phyloP scores from a whole-genome alignment of 352 stramenopile genomes.

The Globisporangium mamillatum region DNA sequence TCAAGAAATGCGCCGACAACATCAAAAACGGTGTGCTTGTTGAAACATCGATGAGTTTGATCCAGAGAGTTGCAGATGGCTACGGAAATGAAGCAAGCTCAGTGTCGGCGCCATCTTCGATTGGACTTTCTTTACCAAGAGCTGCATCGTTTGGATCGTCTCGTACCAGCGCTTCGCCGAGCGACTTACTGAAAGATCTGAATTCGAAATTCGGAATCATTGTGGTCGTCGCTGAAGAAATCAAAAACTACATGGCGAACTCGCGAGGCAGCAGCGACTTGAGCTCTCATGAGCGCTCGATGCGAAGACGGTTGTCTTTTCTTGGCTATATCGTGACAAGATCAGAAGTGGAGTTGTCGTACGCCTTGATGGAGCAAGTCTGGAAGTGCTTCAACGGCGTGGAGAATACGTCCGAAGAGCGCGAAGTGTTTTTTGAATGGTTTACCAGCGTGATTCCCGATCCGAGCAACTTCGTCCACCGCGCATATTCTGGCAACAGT shows the following conservation, averaged over 20 bases:
- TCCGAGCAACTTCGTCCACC: constrained; percentile 68
- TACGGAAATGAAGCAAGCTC: constrained; percentile 38
- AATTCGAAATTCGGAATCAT: constrained; percentile 64
- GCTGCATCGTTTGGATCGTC: constrained; percentile 20
- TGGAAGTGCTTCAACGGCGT: constrained; percentile 53
- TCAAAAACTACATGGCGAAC: constrained; percentile 39
- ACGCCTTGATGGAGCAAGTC: constrained; percentile 52
- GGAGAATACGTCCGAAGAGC: constrained; percentile 32
- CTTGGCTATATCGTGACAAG: constrained; percentile 74
- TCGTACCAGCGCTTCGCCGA: constrained; percentile 39
- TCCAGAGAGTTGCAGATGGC: constrained; percentile 60
- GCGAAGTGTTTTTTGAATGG: constrained; percentile 75
- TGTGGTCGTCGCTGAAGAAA: constrained; percentile 51
- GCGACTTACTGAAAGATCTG: constrained; percentile 64
- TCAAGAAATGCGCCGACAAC: constrained; percentile 69
- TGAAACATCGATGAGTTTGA: constrained; percentile 75
- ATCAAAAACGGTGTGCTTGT: constrained; percentile 54
- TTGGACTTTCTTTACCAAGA: constrained; percentile 32
- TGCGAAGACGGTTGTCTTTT: constrained; percentile 62
- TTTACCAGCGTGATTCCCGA: constrained; percentile 62
- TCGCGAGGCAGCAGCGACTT: constrained; percentile 2
- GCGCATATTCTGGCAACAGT: constrained; percentile 55
- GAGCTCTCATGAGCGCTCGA: constrained; percentile 15
- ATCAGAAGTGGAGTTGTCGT: constrained; percentile 67
- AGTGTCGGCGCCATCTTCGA: constrained; percentile 34